phyloP scores from a whole-genome alignment of 352 stramenopile species.

The Pythium rishiriense region DNA sequence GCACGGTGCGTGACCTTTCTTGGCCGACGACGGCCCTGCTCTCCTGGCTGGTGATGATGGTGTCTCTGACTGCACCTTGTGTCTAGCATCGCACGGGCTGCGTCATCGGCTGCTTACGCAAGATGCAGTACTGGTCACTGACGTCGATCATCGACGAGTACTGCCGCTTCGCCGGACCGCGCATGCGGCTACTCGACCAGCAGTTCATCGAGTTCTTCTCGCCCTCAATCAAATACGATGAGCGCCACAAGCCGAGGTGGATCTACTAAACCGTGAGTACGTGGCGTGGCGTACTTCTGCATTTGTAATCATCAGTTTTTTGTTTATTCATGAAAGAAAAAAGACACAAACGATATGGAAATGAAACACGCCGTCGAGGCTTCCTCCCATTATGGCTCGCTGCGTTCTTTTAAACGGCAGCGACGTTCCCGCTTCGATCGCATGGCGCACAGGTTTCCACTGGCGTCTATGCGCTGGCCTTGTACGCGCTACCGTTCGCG shows the following conservation, averaged over 20 bases:
- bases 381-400: slow-evolving; percentile 3
- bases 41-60: not conserved
- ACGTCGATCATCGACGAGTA: slow-evolving; percentile 90
- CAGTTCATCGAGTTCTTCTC: slow-evolving; percentile 92
- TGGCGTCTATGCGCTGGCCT: slow-evolving; percentile 52
- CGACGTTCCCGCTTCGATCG: slow-evolving; percentile 5
- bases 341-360: slow-evolving; percentile 14
- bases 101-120: slow-evolving; percentile 85
- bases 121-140: slow-evolving; percentile 87
- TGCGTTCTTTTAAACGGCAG: not conserved
- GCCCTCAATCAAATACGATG: slow-evolving; percentile 75
- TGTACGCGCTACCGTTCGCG: slow-evolving; percentile 91
- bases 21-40: too few species aligned
- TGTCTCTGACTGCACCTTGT: not conserved
- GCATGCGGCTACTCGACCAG: slow-evolving; percentile 85
- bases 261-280: slow-evolving; percentile 35
- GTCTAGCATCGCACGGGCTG: slow-evolving; percentile 46
- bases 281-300: not conserved
- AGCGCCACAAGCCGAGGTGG: slow-evolving; percentile 76
- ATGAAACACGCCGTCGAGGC: slow-evolving; percentile 1
- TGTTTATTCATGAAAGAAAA: slow-evolving; percentile 26
- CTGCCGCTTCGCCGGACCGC: slow-evolving; percentile 78
- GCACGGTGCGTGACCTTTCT: slow-evolving; percentile 47
- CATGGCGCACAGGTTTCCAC: slow-evolving; percentile 3
- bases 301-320: slow-evolving; percentile 19